Conservation (phyloP, 768 basidiomycete species). For the Royoungia palumana region DNA sequence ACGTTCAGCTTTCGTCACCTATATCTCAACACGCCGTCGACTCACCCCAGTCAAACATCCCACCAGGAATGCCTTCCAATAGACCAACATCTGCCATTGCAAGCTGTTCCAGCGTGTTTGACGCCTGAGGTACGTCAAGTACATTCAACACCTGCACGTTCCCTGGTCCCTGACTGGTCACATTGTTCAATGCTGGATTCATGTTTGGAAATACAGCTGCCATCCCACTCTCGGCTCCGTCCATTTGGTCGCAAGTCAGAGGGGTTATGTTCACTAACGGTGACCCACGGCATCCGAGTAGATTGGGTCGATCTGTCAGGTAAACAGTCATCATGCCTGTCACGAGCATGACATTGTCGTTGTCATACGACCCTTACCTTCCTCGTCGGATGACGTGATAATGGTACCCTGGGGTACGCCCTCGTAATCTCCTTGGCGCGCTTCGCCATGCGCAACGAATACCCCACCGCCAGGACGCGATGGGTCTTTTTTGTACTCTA, state of each 20-base stretch:
- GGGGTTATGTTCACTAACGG: slow-evolving; percentile 60
- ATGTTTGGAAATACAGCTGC: slow-evolving; percentile 47
- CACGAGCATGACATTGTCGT: slow-evolving; percentile 7
- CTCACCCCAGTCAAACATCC: slow-evolving; percentile 87
- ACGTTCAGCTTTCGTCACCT: neutral
- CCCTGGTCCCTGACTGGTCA: slow-evolving; percentile 32
- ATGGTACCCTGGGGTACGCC: slow-evolving; percentile 57
- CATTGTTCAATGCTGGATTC: slow-evolving; percentile 71
- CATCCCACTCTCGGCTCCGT: slow-evolving; percentile 25
- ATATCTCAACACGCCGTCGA: slow-evolving; percentile 10
- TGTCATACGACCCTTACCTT: slow-evolving; percentile 48
- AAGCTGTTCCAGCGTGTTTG: slow-evolving; percentile 56
- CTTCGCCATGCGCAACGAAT: slow-evolving; percentile 61
- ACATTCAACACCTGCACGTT: slow-evolving; percentile 79
- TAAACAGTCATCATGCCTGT: slow-evolving; percentile 1
- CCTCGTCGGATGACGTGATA: slow-evolving; percentile 47
- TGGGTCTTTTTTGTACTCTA: slow-evolving; percentile 77
- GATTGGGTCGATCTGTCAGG: slow-evolving; percentile 15
- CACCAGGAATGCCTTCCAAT: slow-evolving; percentile 75
- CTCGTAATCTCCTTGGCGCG: slow-evolving; percentile 43
- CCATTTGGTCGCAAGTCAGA: slow-evolving; percentile 32
- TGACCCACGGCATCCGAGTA: slow-evolving; percentile 21
- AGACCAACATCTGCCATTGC: slow-evolving; percentile 65
- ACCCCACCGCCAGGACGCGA: slow-evolving; percentile 85
- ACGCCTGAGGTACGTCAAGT: slow-evolving; percentile 57